Conservation (phyloP, 2,329 filamentous ascomycete species). For the Mycosphaerelloides madeirae region DNA sequence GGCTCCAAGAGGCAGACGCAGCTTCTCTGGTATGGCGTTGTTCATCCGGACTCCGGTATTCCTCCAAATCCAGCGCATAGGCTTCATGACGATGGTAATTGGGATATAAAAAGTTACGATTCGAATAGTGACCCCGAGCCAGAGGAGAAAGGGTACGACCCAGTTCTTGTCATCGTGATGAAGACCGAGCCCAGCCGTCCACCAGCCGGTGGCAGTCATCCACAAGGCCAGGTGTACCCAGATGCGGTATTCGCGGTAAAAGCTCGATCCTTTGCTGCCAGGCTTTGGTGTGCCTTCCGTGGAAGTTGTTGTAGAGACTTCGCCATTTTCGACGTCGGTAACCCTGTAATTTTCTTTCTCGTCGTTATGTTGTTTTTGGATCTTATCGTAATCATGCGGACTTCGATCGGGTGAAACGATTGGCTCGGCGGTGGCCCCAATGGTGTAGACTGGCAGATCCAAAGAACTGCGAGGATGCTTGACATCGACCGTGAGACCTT, state of each 20-base stretch:
- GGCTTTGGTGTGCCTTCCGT: constrained; percentile 10
- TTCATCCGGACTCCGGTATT: constrained; percentile 58
- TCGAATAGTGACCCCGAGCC: constrained; percentile 68
- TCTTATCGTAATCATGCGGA: constrained; percentile 14
- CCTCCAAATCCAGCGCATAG: constrained; percentile 64
- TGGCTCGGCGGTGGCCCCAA: constrained; percentile 18
- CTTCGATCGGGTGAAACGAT: constrained; percentile 18
- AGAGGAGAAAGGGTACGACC: constrained; percentile 79
- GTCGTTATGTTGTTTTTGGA: constrained; percentile 14
- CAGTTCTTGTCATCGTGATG: constrained; percentile 71
- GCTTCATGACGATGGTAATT: constrained; percentile 59
- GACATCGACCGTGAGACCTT: constrained; percentile 36
- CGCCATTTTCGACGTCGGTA: constrained; percentile 20
- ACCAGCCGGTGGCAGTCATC: constrained; percentile 53
- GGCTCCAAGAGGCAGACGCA: constrained; percentile 61
- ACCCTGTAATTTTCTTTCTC: constrained; percentile 18
- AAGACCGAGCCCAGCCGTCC: constrained; percentile 68
- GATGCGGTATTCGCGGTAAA: constrained; percentile 46
- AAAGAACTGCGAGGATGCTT: no score
- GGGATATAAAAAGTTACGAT: constrained; percentile 70
- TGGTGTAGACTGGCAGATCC: constrained; percentile 18
- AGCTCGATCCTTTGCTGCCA: constrained; percentile 24
- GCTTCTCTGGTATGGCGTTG: constrained; percentile 60
- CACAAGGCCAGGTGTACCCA: constrained; percentile 35
- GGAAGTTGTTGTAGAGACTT: constrained; percentile 10